Conservation (phyloP, 441 rosid genomes). For the Erysimum pusillum region DNA sequence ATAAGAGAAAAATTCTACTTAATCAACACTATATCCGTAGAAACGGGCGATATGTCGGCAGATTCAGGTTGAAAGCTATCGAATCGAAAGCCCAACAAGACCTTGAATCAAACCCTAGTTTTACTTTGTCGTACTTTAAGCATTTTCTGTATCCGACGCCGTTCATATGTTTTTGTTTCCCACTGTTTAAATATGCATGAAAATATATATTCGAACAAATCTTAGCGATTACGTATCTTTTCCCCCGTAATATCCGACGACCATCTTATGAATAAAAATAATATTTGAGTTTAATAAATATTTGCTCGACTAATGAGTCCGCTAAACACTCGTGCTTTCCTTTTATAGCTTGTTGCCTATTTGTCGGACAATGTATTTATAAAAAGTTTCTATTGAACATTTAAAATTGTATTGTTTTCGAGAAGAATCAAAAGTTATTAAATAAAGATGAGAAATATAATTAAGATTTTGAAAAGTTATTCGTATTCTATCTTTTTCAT, state of each 20-base stretch:
- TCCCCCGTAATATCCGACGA: slow-evolving; percentile 24
- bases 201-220: slow-evolving; percentile 33
- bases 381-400: neutral
- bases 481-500: neutral
- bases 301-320: slow-evolving; percentile 39
- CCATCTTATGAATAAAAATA: slow-evolving; percentile 7
- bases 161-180: neutral
- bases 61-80: slow-evolving; percentile 14
- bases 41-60: slow-evolving; percentile 34
- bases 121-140: slow-evolving; percentile 7
- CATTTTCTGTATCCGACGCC: slow-evolving; percentile 28
- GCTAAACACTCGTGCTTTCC: slow-evolving; percentile 48
- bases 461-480: neutral
- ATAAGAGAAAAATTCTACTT: neutral
- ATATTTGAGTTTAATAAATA: slow-evolving; percentile 5
- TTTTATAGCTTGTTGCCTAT: slow-evolving; percentile 39
- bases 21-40: slow-evolving; percentile 12
- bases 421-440: slow-evolving; percentile 18
- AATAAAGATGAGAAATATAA: neutral
- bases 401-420: neutral
- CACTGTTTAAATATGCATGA: slow-evolving; percentile 13
- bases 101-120: neutral
- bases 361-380: slow-evolving; percentile 37
- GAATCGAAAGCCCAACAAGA: slow-evolving; percentile 28
- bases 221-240: neutral